Conservation (phyloP, 2,329 filamentous ascomycete genomes). For the Tolypocladium paradoxum region DNA sequence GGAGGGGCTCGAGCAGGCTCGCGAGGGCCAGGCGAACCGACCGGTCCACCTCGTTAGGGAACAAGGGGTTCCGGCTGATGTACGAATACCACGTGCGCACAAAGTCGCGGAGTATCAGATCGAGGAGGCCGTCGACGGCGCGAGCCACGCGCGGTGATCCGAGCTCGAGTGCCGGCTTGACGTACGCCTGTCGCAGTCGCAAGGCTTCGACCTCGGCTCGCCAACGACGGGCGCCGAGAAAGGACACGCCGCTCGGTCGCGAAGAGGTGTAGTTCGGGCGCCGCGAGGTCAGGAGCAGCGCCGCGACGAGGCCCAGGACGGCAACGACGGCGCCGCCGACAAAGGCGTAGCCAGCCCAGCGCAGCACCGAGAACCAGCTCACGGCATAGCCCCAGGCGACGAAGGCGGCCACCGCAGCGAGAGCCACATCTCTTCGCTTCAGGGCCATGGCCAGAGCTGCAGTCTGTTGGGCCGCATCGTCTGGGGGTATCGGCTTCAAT, state of each 20-base stretch:
- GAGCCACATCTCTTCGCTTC: conserved; percentile 59
- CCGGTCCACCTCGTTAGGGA: conserved; percentile 78
- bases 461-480: conserved; percentile 19
- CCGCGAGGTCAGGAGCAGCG: conserved; percentile 43
- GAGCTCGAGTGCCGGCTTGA: conserved; percentile 59
- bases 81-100: conserved; percentile 78
- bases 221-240: conserved; percentile 57
- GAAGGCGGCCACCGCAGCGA: conserved; percentile 60
- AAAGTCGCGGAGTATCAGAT: conserved; percentile 71
- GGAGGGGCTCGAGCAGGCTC: conserved; percentile 60
- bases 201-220: conserved; percentile 56
- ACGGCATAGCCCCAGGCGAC: conserved; percentile 81
- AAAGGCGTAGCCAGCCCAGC: conserved; percentile 80
- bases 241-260: conserved; percentile 39
- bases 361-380: conserved; percentile 71
- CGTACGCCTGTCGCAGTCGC: conserved; percentile 55
- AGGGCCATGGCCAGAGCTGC: conserved; percentile 49
- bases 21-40: conserved; percentile 63
- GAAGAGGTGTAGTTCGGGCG: conserved; percentile 25
- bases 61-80: conserved; percentile 72
- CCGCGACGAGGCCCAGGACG: conserved; percentile 42
- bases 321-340: conserved; percentile 54
- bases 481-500: background rate
- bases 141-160: conserved; percentile 68
- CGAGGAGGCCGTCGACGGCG: conserved; percentile 68